Conservation (phyloP, 805 yeast species). For the Saccharomycopsis capsularis region DNA sequence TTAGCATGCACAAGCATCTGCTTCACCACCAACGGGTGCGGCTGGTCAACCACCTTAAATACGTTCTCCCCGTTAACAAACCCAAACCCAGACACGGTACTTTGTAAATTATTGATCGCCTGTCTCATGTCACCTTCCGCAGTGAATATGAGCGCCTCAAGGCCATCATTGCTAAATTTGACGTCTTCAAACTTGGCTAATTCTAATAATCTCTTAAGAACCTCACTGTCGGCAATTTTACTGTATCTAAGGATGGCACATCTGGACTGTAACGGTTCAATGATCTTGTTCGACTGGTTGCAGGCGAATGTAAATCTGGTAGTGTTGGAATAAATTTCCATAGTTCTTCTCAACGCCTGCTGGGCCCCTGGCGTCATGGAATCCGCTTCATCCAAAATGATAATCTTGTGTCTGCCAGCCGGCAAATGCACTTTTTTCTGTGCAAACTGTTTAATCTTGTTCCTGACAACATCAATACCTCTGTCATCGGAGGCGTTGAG, state of each 20-base stretch:
- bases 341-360: conserved; percentile 87
- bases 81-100: conserved; percentile 90
- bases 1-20: conserved; percentile 53
- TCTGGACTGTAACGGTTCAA: conserved; percentile 93
- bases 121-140: conserved; percentile 99
- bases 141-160: conserved; percentile 86
- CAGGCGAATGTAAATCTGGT: conserved; percentile 99
- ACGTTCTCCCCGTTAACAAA: conserved; percentile 89
- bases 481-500: conserved; percentile 95
- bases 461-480: conserved; percentile 94
- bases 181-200: conserved; percentile 65
- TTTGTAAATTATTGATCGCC: conserved; percentile 88
- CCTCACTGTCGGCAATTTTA: conserved; percentile 77
- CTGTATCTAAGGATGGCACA: conserved; percentile 90
- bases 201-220: conserved; percentile 66
- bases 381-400: conserved; percentile 93
- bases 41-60: conserved; percentile 91
- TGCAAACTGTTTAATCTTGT: conserved; percentile 91
- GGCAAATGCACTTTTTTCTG: conserved; percentile 87
- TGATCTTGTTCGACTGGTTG: conserved; percentile 88
- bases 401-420: conserved; percentile 83
- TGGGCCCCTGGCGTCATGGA: conserved; percentile 97
- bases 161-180: conserved; percentile 78
- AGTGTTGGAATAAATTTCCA: conserved; percentile 93
- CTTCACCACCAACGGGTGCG: conserved; percentile 83